A percentile compares a stretch with the other conserved stretches of the same genome.
These are phyloP conservation scores for Solanum verrucosum DNA, from an alignment of 257 asterid genomes.

Conservation along the genomic window DNA sequence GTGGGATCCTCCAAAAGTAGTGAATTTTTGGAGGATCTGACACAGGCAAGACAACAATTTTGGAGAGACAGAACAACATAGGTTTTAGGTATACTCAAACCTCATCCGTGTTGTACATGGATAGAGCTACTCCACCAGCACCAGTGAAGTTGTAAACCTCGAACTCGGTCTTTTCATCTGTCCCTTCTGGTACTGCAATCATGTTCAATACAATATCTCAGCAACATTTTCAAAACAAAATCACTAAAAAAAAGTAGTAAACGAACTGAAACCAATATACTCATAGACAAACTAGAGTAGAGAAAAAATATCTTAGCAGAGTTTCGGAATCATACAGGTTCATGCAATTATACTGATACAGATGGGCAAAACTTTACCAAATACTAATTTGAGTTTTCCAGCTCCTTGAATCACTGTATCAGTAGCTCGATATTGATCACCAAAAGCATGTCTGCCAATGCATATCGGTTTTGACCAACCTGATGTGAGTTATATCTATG, in stretches of 20 bases:
- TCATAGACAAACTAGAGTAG: background rate
- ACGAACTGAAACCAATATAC: background rate
- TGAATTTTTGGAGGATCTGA: background rate
- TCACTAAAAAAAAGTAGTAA: background rate
- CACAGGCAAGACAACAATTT: background rate
- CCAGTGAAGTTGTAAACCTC: constrained; percentile 94
- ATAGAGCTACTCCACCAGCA: constrained; percentile 92
- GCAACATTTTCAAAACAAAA: background rate
- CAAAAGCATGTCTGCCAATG: constrained; percentile 98
- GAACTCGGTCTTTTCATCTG: constrained; percentile 51
- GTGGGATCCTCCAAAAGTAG: background rate
- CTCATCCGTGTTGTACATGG: constrained; percentile 99
- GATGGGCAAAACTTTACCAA: constrained; percentile 40
- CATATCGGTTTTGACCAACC: constrained; percentile 98
- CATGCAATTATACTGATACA: background rate
- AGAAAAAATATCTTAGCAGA: background rate
- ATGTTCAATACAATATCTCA: background rate
- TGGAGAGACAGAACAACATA: background rate
- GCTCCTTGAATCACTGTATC: constrained; percentile 89
- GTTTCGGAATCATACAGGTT: background rate
- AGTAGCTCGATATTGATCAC: constrained; percentile 96
- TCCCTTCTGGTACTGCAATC: constrained; percentile 82
- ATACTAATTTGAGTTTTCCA: constrained; percentile 89
- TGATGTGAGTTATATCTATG: constrained; percentile 10
- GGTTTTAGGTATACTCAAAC: constrained; percentile 16